Conservation (phyloP, 2,329 filamentous ascomycete species). For the Colletotrichum incanum region DNA sequence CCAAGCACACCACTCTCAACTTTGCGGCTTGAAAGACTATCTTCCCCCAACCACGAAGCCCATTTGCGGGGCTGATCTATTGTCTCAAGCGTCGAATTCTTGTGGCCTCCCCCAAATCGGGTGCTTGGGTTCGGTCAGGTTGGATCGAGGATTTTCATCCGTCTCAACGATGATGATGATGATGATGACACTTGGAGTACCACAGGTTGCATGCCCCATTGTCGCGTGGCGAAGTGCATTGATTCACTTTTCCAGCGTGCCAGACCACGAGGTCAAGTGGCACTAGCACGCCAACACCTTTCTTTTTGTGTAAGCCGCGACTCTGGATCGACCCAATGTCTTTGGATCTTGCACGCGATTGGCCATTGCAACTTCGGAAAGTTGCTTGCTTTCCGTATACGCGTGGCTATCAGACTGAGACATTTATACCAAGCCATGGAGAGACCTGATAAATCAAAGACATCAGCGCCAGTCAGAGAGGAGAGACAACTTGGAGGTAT, state of each 20-base stretch:
- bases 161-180: conserved; percentile 20
- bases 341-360: conserved; percentile 14
- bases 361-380: conserved; percentile 28
- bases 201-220: conserved; percentile 12
- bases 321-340: conserved; percentile 31
- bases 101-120: background rate
- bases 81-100: background rate
- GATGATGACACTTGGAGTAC: conserved; percentile 26
- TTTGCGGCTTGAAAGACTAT: background rate
- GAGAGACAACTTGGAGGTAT: conserved; percentile 21
- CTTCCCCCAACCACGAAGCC: conserved; percentile 1
- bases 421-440: conserved; percentile 18
- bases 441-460: conserved; percentile 38
- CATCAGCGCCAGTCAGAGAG: conserved; percentile 19
- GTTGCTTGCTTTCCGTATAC: conserved; percentile 23
- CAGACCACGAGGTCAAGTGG: conserved; percentile 40
- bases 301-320: conserved; percentile 31
- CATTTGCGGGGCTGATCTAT: background rate
- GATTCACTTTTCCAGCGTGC: conserved; percentile 35
- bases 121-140: conserved; percentile 9
- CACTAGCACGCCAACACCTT: conserved; percentile 21
- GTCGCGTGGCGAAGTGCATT: conserved; percentile 39
- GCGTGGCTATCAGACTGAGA: conserved; percentile 32
- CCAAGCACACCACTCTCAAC: background rate
- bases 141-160: conserved; percentile 6